phyloP scores from a whole-genome alignment of 2,329 filamentous ascomycete species.

The Fusarium aywerte region DNA sequence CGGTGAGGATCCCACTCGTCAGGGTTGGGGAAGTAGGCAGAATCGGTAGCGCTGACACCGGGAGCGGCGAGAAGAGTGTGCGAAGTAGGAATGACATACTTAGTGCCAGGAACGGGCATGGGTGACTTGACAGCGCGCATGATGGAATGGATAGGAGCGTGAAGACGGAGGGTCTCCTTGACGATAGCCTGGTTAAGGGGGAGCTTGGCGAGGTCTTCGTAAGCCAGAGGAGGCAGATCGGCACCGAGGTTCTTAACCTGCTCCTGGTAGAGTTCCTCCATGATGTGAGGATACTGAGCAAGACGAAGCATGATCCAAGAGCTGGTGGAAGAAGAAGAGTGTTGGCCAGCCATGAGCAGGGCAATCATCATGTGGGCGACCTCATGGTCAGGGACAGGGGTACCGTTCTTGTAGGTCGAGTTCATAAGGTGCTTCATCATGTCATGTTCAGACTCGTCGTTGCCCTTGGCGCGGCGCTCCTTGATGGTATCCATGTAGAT shows the following conservation, averaged over 20 bases:
- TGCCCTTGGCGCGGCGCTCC: constrained; percentile 67
- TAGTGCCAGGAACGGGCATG: constrained; percentile 84
- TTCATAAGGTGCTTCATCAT: constrained; percentile 94
- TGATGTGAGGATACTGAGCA: constrained; percentile 78
- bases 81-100: constrained; percentile 81
- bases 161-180: constrained; percentile 90
- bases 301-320: constrained; percentile 88
- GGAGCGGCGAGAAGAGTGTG: constrained; percentile 88
- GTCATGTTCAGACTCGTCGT: constrained; percentile 69
- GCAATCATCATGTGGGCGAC: constrained; percentile 95
- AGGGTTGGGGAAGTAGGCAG: constrained; percentile 83
- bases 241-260: constrained; percentile 78
- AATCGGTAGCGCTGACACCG: constrained; percentile 79
- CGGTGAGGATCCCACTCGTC: constrained; percentile 89
- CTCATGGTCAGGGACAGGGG: constrained; percentile 81
- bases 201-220: constrained; percentile 81
- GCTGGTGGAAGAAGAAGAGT: constrained; percentile 85
- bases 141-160: constrained; percentile 95
- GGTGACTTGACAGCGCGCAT: constrained; percentile 91
- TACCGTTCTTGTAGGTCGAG: constrained; percentile 85
- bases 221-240: constrained; percentile 78
- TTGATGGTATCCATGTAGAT: constrained; percentile 86
- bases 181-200: constrained; percentile 85
- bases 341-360: constrained; percentile 90
- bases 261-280: constrained; percentile 85